Evolutionary conservation across 176 grass and related monocot genomes (phyloP).

Genomic region (Cenchrus purpureus): DNA sequence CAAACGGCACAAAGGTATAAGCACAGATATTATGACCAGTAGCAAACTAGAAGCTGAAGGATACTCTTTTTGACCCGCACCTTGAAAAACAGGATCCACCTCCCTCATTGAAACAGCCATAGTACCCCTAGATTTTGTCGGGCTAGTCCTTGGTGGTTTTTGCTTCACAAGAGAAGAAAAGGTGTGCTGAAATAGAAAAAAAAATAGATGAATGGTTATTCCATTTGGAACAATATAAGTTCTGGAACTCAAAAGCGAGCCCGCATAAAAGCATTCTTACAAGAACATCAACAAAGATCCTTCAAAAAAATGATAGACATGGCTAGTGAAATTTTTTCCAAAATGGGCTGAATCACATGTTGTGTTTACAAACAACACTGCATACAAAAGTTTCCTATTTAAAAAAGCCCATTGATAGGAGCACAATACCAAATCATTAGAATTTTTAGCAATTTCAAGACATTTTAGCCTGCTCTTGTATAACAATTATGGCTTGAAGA

Average conservation of each 20-base stretch:
- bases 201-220: slow-evolving; percentile 15
- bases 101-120: slow-evolving; percentile 95
- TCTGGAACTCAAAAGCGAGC: slow-evolving; percentile 26
- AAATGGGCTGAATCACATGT: slow-evolving; percentile 11
- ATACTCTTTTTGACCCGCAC: slow-evolving; percentile 95
- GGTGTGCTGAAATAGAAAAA: slow-evolving; percentile 66
- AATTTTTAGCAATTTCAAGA: slow-evolving; percentile 18
- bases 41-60: slow-evolving; percentile 51
- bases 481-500: background rate
- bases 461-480: background rate
- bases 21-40: slow-evolving; percentile 17
- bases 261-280: slow-evolving; percentile 5
- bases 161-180: slow-evolving; percentile 80
- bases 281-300: slow-evolving; percentile 6
- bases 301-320: background rate
- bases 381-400: slow-evolving; percentile 7
- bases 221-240: slow-evolving; percentile 21
- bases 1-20: slow-evolving; percentile 1
- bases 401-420: slow-evolving; percentile 3
- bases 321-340: background rate
- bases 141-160: slow-evolving; percentile 61
- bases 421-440: slow-evolving; percentile 5
- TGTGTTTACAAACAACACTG: background rate
- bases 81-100: slow-evolving; percentile 84
- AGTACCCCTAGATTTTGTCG: slow-evolving; percentile 53